Evolutionary conservation across 2,329 filamentous ascomycete genomes (phyloP), one percentile per base, ranked within the genome.

Genomic region (Colletotrichum sp.): DNA sequence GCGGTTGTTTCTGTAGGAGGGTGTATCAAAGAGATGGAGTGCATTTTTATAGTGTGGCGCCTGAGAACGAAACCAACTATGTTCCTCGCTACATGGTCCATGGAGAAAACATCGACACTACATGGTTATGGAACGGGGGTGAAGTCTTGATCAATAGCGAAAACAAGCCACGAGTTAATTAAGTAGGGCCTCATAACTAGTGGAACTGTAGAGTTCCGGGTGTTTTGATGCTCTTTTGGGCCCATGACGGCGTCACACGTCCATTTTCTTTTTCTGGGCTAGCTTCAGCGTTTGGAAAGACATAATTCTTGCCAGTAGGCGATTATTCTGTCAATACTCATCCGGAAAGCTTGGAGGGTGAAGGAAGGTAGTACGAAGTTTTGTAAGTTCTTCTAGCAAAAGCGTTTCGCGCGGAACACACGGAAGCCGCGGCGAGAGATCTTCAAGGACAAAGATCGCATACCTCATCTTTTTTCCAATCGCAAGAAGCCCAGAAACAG

Each of bases 21-120:
- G 13, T 52, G 4, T 3, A 0, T 1, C 10, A 3, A 13, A 52
- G 3, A 52, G 12, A 13, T 13, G 6, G n/a, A 3, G 0, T 8
- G 10, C 43, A 52, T 2, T 21, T 48, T 52, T 21, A 52, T 52
- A 52, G 9, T 13, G n/a, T 3, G 43, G 6, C 8, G 12, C 6
- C 43, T 13, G 2, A 8, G n/a, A 52, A 52, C 2, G 43, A 52
- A 52, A 13, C 3, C 43, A 21, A 1, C 10, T 8, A 8, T 21
- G 6, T 21, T 48, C 6, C 4, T 48, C n/a, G 6, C 21, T 8
- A 21, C n/a, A 48, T 48, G 2, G n/a, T 13, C 1, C 43, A 21
- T 48, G 4, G n/a, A 13, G 38, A 52, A 5, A 10, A 21, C 12
- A 52, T 21, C 10, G n/a, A 1, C 6, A 21, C n/a, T 4, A 2